Evolutionary conservation across 2,329 filamentous ascomycete genomes (phyloP), one percentile per base, ranked within the genome.

Genomic region (Paraphaeosphaeria minitans): DNA sequence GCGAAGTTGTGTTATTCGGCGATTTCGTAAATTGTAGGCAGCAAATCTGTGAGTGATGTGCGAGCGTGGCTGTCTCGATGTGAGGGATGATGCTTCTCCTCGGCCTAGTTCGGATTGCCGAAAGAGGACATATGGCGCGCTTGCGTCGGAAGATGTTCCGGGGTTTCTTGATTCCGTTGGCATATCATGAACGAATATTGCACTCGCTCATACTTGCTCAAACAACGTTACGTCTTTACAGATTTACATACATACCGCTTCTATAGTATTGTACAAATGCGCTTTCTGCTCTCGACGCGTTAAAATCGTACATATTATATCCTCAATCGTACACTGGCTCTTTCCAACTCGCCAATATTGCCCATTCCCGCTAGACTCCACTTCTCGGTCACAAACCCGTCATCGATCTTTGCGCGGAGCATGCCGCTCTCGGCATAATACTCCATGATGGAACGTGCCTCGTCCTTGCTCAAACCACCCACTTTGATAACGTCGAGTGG

Each of bases 381-480:
- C 80, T 92, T 91, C 82, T 96, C 90, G 22, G 84, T 83, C 37
- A 97, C 89, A 62, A 84, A 83, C 63, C 81, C 81, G 71, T 93
- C 88, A 69, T 91, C 88, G 51, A 97, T 83, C 47, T 81, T 83
- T 61, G 85, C 82, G 63, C 90, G 85, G 72, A 96, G 75, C 73
- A 97, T 82, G 13, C 94, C 95, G 75, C 92, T 96, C 37, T 86
- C 87, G 5, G 92, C 93, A 83, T 94, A 98, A 80, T 97, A 98
- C 80, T 97, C 93, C 87, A 98, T 89, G 67, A 96, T 81, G 0
- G 87, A 84, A 59, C 89, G 85, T 12, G 91, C 88, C 79, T 98
- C 94, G 1, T 83, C 79, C 77, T 89, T 91, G 68, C 81, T 89
- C 65, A 97, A 70, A 9, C 91, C 90, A 43, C 84, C 82, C 21